A percentile compares a stretch with the other conserved stretches of the same genome.
These are phyloP conservation scores for Amylostereum chailletii DNA, from an alignment of 1,284 basidiomycete genomes.

Conservation along the genomic window DNA sequence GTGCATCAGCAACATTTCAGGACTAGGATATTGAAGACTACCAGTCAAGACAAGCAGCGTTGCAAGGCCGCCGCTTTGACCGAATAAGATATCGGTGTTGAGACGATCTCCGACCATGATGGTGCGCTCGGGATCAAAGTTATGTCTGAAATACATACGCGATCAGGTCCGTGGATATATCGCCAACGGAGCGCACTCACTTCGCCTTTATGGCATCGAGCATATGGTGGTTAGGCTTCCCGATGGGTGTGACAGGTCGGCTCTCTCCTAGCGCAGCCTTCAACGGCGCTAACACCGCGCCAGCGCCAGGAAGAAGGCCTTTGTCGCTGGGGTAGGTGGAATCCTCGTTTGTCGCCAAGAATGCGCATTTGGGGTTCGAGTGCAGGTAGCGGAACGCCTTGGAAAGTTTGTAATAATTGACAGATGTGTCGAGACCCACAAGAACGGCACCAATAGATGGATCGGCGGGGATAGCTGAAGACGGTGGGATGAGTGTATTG, in stretches of 20 bases:
- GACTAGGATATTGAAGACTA: slow-evolving; percentile 18
- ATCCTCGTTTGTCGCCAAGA: slow-evolving; percentile 92
- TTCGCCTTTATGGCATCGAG: slow-evolving; percentile 94
- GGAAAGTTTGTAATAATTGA: slow-evolving; percentile 91
- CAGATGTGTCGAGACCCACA: slow-evolving; percentile 72
- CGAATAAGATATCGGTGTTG: slow-evolving; percentile 93
- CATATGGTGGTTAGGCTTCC: slow-evolving; percentile 91
- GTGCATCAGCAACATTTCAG: slow-evolving; percentile 1
- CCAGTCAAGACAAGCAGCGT: slow-evolving; percentile 95
- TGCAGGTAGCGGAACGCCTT: slow-evolving; percentile 91
- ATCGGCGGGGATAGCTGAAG: slow-evolving; percentile 66
- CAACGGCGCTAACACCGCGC: slow-evolving; percentile 78
- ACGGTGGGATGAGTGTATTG: slow-evolving; percentile 66
- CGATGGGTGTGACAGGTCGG: slow-evolving; percentile 62
- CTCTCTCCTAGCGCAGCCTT: slow-evolving; percentile 64
- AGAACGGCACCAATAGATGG: slow-evolving; percentile 83
- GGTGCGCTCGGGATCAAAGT: slow-evolving; percentile 78
- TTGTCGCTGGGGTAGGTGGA: slow-evolving; percentile 79
- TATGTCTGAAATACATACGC: slow-evolving; percentile 44
- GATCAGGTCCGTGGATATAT: slow-evolving; percentile 1
- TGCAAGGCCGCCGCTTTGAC: slow-evolving; percentile 75
- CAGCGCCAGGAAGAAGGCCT: slow-evolving; percentile 83
- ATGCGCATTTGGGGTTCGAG: slow-evolving; percentile 71
- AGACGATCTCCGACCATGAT: slow-evolving; percentile 96
- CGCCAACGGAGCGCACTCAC: slow-evolving; percentile 35